phyloP scores from a whole-genome alignment of 768 basidiomycete species.

The Leccinum uliginosum region DNA sequence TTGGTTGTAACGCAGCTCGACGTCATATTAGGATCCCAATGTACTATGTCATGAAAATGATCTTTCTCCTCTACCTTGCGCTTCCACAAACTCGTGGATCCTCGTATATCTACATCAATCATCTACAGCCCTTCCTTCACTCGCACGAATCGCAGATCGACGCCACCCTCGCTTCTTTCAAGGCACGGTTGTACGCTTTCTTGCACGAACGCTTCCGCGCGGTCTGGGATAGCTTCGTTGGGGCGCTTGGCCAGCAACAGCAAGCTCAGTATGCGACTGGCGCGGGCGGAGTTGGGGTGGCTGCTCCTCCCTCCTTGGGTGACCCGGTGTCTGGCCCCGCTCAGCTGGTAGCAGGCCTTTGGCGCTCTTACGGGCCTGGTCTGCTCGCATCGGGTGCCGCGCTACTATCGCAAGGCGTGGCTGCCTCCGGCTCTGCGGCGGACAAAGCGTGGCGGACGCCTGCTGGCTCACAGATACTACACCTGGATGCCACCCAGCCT shows the following conservation, averaged over 20 bases:
- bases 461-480: conserved; percentile 29
- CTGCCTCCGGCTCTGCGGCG: conserved; percentile 32
- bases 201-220: conserved; percentile 59
- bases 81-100: conserved; percentile 89
- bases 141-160: conserved; percentile 86
- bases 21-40: conserved; percentile 77
- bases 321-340: conserved; percentile 62
- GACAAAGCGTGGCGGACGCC: conserved; percentile 26
- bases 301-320: conserved; percentile 41
- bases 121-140: conserved; percentile 80
- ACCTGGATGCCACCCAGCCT: conserved; percentile 24
- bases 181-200: conserved; percentile 55
- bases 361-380: conserved; percentile 75
- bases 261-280: conserved; percentile 18
- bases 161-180: conserved; percentile 62
- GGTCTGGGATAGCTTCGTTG: conserved; percentile 62
- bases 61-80: conserved; percentile 85
- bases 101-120: conserved; percentile 73
- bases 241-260: conserved; percentile 44
- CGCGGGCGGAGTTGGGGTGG: conserved; percentile 21
- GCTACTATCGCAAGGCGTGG: conserved; percentile 51
- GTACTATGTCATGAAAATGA: conserved; percentile 76
- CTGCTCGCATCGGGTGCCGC: conserved; percentile 66
- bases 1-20: conserved; percentile 8
- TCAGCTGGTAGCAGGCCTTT: conserved; percentile 61